Evolutionary conservation across 139 green algal genomes (phyloP), one percentile per base, ranked within the genome.

Genomic region (Edaphochlamys debaryana): DNA sequence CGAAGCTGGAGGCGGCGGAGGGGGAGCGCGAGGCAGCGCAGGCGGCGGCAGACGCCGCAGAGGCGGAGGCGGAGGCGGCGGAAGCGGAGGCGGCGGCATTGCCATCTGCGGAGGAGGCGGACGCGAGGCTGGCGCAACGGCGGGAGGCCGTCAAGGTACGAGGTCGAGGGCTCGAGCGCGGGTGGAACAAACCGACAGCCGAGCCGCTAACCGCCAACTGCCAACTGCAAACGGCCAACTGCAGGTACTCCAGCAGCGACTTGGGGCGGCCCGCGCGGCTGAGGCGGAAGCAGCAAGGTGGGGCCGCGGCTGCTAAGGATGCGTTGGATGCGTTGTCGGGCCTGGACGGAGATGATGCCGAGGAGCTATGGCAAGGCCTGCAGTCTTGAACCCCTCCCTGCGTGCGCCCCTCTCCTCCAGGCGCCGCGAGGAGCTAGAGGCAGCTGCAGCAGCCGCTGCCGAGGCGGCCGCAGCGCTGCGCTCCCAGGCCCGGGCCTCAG

Each of bases 11-110:
- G 69, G 69, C 42, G 69, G 11, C 42, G 29, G 13, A 27, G 41
- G 42, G 42, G 42, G 69, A 56, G 67, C 45, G 9, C 11, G 45
- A 9, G 41, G 58, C 25, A 29, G 60, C 60, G 20, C 40, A 71
- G 38, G 1, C 6, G 41, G 29, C 29, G 11, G 27, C 23, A 40
- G 60, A 81, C 32, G 74, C 40, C 13, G 60, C 74, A 60, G 74
- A 81, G 74, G 62, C 40, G 38, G 74, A 69, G 19, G 74, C 38
- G 60, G 74, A 81, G 74, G 74, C 38, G 30, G 74, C 74, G 40
- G 74, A 81, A 60, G 74, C 60, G 74, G 40, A 19, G 19, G 74
- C 62, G 60, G 74, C 60, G 60, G 41, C 30, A 0, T 19, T 36
- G 7, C 22, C 20, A n/a, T 15, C 19, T 20, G 40, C 8, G 40